Evolutionary conservation across 2,329 filamentous ascomycete species (phyloP).

Genomic region (Arthrinium phaeospermum): DNA sequence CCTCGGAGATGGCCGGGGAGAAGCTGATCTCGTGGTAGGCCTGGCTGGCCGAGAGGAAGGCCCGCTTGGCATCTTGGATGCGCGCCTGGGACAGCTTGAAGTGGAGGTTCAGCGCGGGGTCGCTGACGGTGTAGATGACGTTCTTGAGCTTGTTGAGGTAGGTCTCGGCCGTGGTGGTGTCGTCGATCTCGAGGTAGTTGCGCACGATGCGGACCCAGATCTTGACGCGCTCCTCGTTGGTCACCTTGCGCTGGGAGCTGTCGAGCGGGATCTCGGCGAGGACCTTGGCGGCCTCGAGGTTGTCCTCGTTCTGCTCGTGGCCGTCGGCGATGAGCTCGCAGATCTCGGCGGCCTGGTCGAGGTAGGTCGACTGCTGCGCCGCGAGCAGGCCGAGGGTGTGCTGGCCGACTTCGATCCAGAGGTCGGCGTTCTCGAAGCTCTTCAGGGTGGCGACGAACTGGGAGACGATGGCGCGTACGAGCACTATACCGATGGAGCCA

Average conservation of each 20-base stretch:
- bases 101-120: constrained; percentile 77
- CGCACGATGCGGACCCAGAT: constrained; percentile 95
- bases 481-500: constrained; percentile 76
- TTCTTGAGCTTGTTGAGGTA: constrained; percentile 97
- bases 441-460: constrained; percentile 69
- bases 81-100: constrained; percentile 92
- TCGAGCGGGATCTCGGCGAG: constrained; percentile 89
- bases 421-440: constrained; percentile 63
- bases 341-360: constrained; percentile 82
- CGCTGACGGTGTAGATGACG: constrained; percentile 78
- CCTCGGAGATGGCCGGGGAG: constrained; percentile 77
- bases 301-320: constrained; percentile 84
- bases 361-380: constrained; percentile 70
- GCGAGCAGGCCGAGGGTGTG: constrained; percentile 72
- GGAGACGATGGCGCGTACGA: constrained; percentile 72
- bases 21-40: constrained; percentile 89
- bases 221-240: constrained; percentile 79
- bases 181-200: constrained; percentile 92
- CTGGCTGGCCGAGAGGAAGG: constrained; percentile 85
- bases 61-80: constrained; percentile 87
- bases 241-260: constrained; percentile 82
- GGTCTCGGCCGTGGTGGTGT: constrained; percentile 81
- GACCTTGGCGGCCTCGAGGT: constrained; percentile 74
- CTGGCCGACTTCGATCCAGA: constrained; percentile 77
- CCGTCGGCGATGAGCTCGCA: constrained; percentile 83